Evolutionary conservation across 805 yeast genomes (phyloP).

Genomic region (Ogataea naganishii): DNA sequence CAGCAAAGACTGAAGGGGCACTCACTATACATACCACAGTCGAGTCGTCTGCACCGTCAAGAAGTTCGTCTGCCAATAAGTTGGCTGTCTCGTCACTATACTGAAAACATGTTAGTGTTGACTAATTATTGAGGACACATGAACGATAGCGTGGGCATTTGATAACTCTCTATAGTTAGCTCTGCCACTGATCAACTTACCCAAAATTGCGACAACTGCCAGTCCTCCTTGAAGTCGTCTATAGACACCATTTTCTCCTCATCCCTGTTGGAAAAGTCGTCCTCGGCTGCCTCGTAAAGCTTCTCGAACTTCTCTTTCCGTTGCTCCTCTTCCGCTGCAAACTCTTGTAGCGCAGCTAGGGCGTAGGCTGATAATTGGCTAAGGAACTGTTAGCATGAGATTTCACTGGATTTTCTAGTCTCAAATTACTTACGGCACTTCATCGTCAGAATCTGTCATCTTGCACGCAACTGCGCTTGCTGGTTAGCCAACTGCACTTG

Average conservation of each 20-base stretch:
- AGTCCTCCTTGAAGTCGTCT: slow-evolving; percentile 77
- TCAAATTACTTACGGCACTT: slow-evolving; percentile 15
- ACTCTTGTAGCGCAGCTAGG: slow-evolving; percentile 53
- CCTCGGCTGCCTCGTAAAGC: slow-evolving; percentile 50
- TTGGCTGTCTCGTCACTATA: slow-evolving; percentile 70
- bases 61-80: slow-evolving; percentile 55
- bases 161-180: too few relatives aligned
- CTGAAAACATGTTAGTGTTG: slow-evolving; percentile 6
- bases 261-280: slow-evolving; percentile 31
- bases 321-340: slow-evolving; percentile 52
- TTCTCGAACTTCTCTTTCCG: slow-evolving; percentile 48
- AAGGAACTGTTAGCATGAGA: slow-evolving; percentile 3
- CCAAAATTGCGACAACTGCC: slow-evolving; percentile 95
- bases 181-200: slow-evolving; percentile 1
- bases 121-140: not conserved
- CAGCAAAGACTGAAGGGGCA: slow-evolving; percentile 91
- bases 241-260: slow-evolving; percentile 27
- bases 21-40: slow-evolving; percentile 71
- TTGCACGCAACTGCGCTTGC: too few relatives aligned
- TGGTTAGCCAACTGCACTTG: too few relatives aligned
- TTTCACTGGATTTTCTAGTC: not conserved
- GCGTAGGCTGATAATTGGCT: slow-evolving; percentile 34
- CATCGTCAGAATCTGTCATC: slow-evolving; percentile 21
- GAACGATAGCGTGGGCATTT: too few relatives aligned
- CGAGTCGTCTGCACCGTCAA: slow-evolving; percentile 66